Evolutionary conservation across 257 asterid species (phyloP).

Genomic region (Leonotis leonurus): DNA sequence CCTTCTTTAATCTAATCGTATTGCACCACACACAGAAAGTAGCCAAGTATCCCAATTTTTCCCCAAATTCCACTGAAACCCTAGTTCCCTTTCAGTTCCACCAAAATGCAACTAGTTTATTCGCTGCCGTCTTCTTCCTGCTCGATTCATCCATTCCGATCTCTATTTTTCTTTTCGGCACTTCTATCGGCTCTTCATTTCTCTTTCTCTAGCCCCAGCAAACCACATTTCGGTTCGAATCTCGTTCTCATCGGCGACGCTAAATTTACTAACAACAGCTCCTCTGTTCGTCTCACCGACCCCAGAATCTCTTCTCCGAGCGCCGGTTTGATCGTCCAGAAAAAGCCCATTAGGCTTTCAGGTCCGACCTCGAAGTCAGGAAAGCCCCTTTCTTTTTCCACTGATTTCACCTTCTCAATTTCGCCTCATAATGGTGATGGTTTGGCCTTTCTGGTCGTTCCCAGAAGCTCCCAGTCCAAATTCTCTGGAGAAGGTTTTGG

Average conservation of each 20-base stretch:
- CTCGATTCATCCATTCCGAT: constrained; percentile 8
- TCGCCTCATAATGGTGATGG: constrained; percentile 60
- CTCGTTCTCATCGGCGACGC: constrained; percentile 58
- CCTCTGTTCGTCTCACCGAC: constrained; percentile 48
- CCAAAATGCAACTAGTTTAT: constrained; percentile 9
- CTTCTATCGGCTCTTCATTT: constrained; percentile 22
- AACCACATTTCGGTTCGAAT: constrained; percentile 37
- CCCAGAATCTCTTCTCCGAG: constrained; percentile 36
- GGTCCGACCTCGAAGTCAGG: constrained; percentile 22
- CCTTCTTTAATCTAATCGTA: too few species aligned
- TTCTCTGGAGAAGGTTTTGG: constrained; percentile 36
- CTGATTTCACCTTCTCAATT: constrained; percentile 66
- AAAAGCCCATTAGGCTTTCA: constrained; percentile 41
- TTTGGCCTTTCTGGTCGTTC: constrained; percentile 48
- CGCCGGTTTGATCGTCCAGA: constrained; percentile 56
- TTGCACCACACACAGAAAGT: too few species aligned
- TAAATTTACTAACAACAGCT: constrained; percentile 18
- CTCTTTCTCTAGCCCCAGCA: constrained; percentile 38
- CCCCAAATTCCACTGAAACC: constrained; percentile 24
- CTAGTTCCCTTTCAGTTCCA: constrained; percentile 14
- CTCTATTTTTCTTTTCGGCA: constrained; percentile 20
- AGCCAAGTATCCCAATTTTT: background rate
- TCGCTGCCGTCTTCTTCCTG: background rate
- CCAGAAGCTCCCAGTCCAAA: constrained; percentile 27
- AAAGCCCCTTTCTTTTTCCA: constrained; percentile 52